phyloP scores from a whole-genome alignment of 208 protist genomes.

The Trypanosomatidae sp. region DNA sequence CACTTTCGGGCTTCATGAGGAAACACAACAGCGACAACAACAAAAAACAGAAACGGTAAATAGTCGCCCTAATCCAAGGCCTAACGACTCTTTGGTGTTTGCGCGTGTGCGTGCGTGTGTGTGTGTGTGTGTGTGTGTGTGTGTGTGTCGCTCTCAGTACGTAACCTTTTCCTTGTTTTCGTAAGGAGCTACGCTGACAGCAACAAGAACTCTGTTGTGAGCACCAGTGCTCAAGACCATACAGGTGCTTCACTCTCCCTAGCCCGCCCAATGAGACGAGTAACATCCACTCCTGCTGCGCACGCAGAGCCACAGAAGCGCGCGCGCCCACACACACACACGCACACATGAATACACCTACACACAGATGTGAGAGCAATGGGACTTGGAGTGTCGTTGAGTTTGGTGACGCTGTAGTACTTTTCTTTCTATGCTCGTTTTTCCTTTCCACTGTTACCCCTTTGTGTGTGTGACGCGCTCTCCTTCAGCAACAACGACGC shows the following conservation, averaged over 20 bases:
- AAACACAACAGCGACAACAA: not conserved
- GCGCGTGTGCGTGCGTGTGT: not conserved
- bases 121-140: not conserved
- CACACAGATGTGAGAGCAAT: not conserved
- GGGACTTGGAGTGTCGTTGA: not conserved
- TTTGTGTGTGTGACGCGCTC: not conserved
- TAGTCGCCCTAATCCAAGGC: not conserved
- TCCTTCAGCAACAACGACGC: not conserved
- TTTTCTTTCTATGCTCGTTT: not conserved
- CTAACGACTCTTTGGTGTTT: not conserved
- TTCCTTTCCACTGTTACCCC: not conserved
- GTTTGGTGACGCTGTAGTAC: not conserved
- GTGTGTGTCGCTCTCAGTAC: not conserved
- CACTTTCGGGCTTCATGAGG: not conserved
- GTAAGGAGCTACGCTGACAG: conserved; percentile 11
- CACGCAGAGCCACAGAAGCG: not conserved
- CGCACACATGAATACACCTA: not conserved
- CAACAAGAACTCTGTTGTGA: not conserved
- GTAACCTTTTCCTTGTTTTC: conserved; percentile 2
- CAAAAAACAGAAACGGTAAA: not conserved
- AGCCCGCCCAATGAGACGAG: not conserved
- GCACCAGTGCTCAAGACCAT: not conserved
- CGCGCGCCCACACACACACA: not conserved
- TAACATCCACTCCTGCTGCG: not conserved
- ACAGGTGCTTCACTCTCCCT: not conserved